phyloP scores from a whole-genome alignment of 495 filamentous ascomycete genomes.

The Neurospora sp. region DNA sequence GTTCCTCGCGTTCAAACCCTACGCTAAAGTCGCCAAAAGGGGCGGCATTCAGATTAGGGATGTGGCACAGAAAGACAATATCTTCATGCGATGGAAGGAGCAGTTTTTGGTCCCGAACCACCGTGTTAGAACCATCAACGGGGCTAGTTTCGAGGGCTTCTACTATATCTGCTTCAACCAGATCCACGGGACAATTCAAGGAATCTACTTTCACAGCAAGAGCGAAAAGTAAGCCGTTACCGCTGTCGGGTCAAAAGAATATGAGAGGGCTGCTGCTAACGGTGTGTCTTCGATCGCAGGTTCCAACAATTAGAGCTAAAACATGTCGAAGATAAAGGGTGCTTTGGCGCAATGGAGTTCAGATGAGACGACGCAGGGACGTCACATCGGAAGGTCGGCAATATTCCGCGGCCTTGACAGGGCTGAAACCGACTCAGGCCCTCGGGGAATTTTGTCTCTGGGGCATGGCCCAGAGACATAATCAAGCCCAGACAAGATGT shows the following conservation, averaged over 20 bases:
- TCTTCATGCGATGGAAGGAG: constrained; percentile 99
- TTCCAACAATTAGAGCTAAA: constrained; percentile 89
- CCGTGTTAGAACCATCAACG: constrained; percentile 75
- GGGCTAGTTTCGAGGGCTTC: constrained; percentile 96
- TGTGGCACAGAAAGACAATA: constrained; percentile 73
- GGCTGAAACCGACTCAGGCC: neutral
- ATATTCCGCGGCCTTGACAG: neutral
- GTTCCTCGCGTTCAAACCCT: constrained; percentile 75
- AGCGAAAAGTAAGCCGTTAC: constrained; percentile 74
- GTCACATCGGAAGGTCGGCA: neutral
- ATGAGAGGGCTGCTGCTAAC: constrained; percentile 2
- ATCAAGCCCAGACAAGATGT: neutral
- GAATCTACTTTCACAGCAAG: constrained; percentile 96
- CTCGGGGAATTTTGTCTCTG: neutral
- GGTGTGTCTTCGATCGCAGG: constrained; percentile 26
- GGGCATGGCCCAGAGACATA: neutral
- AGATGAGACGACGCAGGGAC: constrained; percentile 44
- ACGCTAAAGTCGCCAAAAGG: constrained; percentile 63
- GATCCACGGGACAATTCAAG: constrained; percentile 68
- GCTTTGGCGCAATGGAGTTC: constrained; percentile 86
- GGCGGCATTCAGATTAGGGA: constrained; percentile 47
- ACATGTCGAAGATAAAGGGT: constrained; percentile 76
- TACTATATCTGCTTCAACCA: constrained; percentile 99
- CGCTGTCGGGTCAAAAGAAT: neutral
- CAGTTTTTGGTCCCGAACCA: constrained; percentile 97